Evolutionary conservation across 169 alveolate species (phyloP).

Genomic region (Plasmodium vivax): DNA sequence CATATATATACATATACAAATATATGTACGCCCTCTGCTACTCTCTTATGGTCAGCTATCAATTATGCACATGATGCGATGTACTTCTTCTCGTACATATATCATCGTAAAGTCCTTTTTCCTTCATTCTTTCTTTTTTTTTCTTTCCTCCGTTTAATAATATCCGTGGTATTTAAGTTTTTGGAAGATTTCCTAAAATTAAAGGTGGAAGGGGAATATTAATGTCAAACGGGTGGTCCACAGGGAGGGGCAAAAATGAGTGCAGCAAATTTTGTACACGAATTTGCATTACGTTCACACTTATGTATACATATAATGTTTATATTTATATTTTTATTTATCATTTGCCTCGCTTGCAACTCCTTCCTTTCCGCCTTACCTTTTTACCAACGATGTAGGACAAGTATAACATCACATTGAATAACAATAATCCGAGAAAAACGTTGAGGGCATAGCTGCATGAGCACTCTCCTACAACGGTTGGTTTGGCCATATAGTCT

Average conservation of each 20-base stretch:
- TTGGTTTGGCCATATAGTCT: not conserved
- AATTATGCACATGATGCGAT: not conserved
- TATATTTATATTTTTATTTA: not conserved
- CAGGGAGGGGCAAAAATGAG: not conserved
- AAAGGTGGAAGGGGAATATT: not conserved
- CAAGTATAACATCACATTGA: constrained; percentile 22
- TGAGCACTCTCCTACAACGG: constrained; percentile 5
- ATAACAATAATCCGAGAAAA: constrained; percentile 23
- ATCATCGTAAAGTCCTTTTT: not conserved
- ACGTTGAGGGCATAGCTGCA: constrained; percentile 19
- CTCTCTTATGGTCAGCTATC: not conserved
- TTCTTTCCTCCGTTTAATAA: not conserved
- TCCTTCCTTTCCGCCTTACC: not conserved
- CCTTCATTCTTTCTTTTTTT: not conserved
- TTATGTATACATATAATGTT: not conserved
- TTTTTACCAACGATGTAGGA: constrained; percentile 27
- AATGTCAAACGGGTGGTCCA: not conserved
- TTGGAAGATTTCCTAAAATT: constrained; percentile 28
- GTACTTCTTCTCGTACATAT: not conserved
- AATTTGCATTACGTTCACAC: not conserved
- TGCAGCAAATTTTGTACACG: not conserved
- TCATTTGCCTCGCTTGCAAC: not conserved
- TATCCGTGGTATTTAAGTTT: constrained; percentile 48
- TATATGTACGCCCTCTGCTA: not conserved
- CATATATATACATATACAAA: not conserved